Conservation (phyloP, 129 eudicot species). For the Lactuca sativa region DNA sequence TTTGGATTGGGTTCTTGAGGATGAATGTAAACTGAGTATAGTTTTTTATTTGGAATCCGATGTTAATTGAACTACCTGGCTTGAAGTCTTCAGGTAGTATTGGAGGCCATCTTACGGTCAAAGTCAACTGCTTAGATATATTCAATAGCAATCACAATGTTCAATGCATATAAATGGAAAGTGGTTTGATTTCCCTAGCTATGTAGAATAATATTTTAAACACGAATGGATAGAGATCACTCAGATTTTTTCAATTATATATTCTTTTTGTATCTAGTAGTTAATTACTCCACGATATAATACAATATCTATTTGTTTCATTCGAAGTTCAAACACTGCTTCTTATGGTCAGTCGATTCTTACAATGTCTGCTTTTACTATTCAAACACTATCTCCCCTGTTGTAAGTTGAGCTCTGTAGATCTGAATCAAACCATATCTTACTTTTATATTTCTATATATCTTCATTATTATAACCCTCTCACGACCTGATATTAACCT, state of each 20-base stretch:
- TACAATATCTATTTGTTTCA: slow-evolving; percentile 11
- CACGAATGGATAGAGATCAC: slow-evolving; percentile 8
- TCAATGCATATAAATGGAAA: slow-evolving; percentile 5
- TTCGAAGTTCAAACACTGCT: slow-evolving; percentile 6
- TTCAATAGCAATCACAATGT: slow-evolving; percentile 8
- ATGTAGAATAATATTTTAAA: not conserved
- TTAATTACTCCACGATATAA: slow-evolving; percentile 12
- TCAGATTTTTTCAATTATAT: slow-evolving; percentile 12
- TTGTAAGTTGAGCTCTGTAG: not conserved
- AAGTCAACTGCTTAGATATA: slow-evolving; percentile 27
- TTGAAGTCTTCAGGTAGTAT: slow-evolving; percentile 26
- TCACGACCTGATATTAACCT: slow-evolving; percentile 11
- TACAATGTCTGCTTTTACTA: slow-evolving; percentile 2
- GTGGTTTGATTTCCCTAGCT: slow-evolving; percentile 16
- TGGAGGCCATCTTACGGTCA: slow-evolving; percentile 22
- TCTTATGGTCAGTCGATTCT: slow-evolving; percentile 10
- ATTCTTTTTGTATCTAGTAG: slow-evolving; percentile 3
- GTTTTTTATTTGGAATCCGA: not conserved
- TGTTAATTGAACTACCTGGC: slow-evolving; percentile 2
- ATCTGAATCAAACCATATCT: slow-evolving; percentile 3
- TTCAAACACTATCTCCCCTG: not conserved
- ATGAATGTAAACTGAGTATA: not conserved
- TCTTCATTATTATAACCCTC: not conserved
- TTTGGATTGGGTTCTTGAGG: slow-evolving; percentile 15
- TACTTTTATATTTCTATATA: not conserved